phyloP scores from a whole-genome alignment of 2,329 filamentous ascomycete genomes.

The Hypomyces rosellus region DNA sequence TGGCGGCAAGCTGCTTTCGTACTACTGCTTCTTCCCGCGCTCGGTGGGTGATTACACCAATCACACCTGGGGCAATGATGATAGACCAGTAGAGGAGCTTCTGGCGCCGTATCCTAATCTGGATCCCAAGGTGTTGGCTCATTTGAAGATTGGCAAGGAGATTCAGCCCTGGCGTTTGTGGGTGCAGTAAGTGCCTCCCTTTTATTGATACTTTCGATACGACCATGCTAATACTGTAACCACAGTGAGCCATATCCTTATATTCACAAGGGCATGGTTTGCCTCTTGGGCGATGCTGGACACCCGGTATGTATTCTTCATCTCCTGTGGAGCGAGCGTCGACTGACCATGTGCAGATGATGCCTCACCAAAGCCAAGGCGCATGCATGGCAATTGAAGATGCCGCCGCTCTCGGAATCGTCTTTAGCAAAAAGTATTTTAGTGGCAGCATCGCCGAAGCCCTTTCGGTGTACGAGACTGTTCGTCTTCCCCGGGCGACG shows the following conservation, averaged over 20 bases:
- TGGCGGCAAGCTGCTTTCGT: slow-evolving; percentile 56
- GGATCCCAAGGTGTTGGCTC: slow-evolving; percentile 49
- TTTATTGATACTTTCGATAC: too few relatives aligned
- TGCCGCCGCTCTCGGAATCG: slow-evolving; percentile 54
- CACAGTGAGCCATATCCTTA: slow-evolving; percentile 49
- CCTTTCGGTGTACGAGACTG: slow-evolving; percentile 44
- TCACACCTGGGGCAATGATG: slow-evolving; percentile 53
- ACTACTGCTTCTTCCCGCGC: slow-evolving; percentile 63
- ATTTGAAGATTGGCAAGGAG: slow-evolving; percentile 54
- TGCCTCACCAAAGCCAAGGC: slow-evolving; percentile 64
- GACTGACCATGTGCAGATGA: slow-evolving; percentile 42
- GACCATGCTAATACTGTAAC: neutral
- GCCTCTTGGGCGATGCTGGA: slow-evolving; percentile 59
- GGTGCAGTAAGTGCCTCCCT: slow-evolving; percentile 40
- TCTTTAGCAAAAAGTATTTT: slow-evolving; percentile 47
- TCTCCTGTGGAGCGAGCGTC: neutral
- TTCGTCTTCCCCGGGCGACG: slow-evolving; percentile 49
- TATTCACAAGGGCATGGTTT: slow-evolving; percentile 44
- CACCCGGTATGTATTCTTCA: slow-evolving; percentile 44
- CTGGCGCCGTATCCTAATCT: slow-evolving; percentile 55
- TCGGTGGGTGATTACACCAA: slow-evolving; percentile 50
- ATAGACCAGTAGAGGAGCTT: slow-evolving; percentile 49
- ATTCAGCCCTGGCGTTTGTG: slow-evolving; percentile 59
- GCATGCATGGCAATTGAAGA: slow-evolving; percentile 65
- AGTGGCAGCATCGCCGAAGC: slow-evolving; percentile 40